These are phyloP conservation scores for Cutaneotrichosporon dermatis DNA, from an alignment of 1,284 basidiomycete species.

Conservation along the genomic window DNA sequence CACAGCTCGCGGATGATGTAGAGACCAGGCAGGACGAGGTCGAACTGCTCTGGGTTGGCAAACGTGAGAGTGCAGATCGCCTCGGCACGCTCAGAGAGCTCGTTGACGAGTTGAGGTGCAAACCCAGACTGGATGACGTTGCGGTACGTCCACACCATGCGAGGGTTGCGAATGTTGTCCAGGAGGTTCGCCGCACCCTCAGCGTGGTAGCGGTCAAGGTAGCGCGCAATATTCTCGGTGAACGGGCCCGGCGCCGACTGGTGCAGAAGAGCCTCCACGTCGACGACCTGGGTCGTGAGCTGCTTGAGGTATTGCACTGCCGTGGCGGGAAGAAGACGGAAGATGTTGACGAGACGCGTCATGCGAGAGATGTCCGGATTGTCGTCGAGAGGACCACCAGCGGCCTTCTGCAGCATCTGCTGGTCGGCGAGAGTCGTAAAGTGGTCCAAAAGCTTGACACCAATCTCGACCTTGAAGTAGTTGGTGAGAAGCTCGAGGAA, in stretches of 20 bases:
- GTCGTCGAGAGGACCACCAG: conserved; percentile 72
- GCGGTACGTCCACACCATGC: conserved; percentile 72
- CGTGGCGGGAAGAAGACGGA: conserved; percentile 87
- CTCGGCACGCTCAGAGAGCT: conserved; percentile 64
- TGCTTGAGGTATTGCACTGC: conserved; percentile 89
- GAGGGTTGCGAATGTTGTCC: conserved; percentile 66
- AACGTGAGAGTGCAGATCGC: conserved; percentile 61
- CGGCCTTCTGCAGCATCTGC: conserved; percentile 73
- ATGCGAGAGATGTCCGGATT: conserved; percentile 91
- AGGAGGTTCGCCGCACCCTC: conserved; percentile 85
- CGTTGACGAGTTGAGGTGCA: conserved; percentile 69
- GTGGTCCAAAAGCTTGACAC: conserved; percentile 93
- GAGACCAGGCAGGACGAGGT: conserved; percentile 63
- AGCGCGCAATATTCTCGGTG: conserved; percentile 86
- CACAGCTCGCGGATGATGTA: conserved; percentile 74
- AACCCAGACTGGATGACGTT: conserved; percentile 73
- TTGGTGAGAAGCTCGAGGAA: conserved; percentile 91
- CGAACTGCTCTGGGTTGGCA: conserved; percentile 54
- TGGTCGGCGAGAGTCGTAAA: conserved; percentile 78
- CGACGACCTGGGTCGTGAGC: conserved; percentile 82
- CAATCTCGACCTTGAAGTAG: conserved; percentile 99
- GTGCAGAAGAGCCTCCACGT: conserved; percentile 86
- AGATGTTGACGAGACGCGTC: conserved; percentile 91
- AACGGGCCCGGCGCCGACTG: conserved; percentile 88
- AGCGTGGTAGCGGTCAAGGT: conserved; percentile 81